Evolutionary conservation across 768 basidiomycete species (phyloP).

Genomic region (Kwoniella pini): DNA sequence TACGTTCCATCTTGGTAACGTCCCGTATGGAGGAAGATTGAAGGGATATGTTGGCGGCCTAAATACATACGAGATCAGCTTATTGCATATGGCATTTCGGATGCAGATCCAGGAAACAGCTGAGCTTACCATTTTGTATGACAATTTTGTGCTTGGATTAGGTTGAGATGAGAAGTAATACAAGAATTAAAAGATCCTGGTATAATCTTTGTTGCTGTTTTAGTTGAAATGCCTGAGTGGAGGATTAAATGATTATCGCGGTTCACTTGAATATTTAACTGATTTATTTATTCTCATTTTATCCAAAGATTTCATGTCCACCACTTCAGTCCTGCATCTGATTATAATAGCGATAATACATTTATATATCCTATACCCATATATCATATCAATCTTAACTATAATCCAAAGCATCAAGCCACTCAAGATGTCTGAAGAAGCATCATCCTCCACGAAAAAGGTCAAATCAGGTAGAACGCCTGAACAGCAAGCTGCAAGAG

Average conservation of each 20-base stretch:
- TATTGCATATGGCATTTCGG: too few species aligned
- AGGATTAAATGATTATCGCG: not conserved
- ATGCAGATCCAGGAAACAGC: too few species aligned
- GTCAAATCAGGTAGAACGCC: constrained; percentile 30
- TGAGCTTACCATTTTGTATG: too few species aligned
- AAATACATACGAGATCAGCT: not conserved
- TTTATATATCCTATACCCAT: not conserved
- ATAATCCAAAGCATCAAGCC: not conserved
- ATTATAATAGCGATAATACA: not conserved
- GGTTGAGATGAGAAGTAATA: too few species aligned
- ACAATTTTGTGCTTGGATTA: too few species aligned
- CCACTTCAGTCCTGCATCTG: not conserved
- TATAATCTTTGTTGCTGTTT: not conserved
- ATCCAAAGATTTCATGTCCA: constrained; percentile 23
- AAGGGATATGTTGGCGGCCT: constrained; percentile 53
- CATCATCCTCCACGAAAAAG: constrained; percentile 10
- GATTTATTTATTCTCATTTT: constrained; percentile 15
- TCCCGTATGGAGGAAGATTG: constrained; percentile 47
- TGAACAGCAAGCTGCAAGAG: constrained; percentile 35
- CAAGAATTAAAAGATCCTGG: not conserved
- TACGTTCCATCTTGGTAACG: constrained; percentile 56
- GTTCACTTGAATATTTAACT: constrained; percentile 16
- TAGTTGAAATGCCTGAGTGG: not conserved
- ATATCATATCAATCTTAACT: too few species aligned
- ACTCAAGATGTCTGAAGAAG: constrained; percentile 21